A percentile compares a stretch with the other conserved stretches of the same genome.
phyloP scores from a whole-genome alignment of 345 rosid genomes.

The Carallia brachiata region DNA sequence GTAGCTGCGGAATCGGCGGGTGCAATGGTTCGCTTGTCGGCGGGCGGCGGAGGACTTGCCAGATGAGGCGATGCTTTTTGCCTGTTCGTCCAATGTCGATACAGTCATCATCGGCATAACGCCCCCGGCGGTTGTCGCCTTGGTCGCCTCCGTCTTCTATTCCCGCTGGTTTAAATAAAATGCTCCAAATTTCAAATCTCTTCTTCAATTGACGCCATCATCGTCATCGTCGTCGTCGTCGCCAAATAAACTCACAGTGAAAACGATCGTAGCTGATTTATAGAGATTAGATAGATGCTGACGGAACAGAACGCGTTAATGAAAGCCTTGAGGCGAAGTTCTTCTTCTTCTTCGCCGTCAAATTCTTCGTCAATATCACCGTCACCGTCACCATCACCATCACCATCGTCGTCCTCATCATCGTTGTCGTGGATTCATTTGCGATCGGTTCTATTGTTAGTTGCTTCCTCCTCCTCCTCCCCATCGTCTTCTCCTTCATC shows the following conservation, averaged over 20 bases:
- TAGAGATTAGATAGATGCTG: slow-evolving; percentile 29
- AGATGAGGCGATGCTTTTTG: slow-evolving; percentile 38
- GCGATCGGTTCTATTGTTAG: slow-evolving; percentile 59
- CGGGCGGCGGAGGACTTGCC: slow-evolving; percentile 28
- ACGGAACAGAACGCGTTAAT: slow-evolving; percentile 50
- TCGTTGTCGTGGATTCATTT: slow-evolving; percentile 64
- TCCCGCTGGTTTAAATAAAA: slow-evolving; percentile 49
- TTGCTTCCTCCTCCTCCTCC: slow-evolving; percentile 38
- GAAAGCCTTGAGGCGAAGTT: slow-evolving; percentile 56
- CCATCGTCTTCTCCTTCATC: slow-evolving; percentile 50
- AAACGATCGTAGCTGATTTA: neutral
- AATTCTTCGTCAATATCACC: slow-evolving; percentile 27
- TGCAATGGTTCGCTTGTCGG: slow-evolving; percentile 13
- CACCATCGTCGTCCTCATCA: slow-evolving; percentile 30
- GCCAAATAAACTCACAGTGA: neutral
- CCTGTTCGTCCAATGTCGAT: slow-evolving; percentile 47
- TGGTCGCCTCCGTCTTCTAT: slow-evolving; percentile 59
- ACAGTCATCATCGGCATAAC: slow-evolving; percentile 61
- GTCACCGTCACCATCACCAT: slow-evolving; percentile 36
- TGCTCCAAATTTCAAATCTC: neutral
- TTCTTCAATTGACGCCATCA: neutral
- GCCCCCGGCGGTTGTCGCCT: slow-evolving; percentile 77
- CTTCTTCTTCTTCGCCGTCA: slow-evolving; percentile 39
- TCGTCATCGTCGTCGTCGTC: neutral
- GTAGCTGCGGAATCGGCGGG: slow-evolving; percentile 36